Evolutionary conservation across 441 rosid species (phyloP), one percentile per base, ranked within the genome.

Genomic region (Aquilaria agallochum): DNA sequence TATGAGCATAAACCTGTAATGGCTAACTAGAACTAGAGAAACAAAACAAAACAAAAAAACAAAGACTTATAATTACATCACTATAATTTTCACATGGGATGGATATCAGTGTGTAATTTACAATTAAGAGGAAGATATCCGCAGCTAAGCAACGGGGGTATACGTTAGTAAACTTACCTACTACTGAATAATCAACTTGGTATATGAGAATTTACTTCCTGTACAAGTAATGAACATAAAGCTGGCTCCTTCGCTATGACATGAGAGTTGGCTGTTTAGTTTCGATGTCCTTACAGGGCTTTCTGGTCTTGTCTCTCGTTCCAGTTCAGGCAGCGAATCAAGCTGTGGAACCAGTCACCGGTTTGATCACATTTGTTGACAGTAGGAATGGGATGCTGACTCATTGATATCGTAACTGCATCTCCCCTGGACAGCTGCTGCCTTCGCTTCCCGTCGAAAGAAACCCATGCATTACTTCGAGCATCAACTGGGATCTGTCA

Each of bases 401-500:
- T 94, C 99, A 94, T 94, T 42, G 58, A 80, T 72, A 94, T 89
- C 58, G 83, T 75, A 63, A 94, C 91, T 6, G 95, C 89, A 79
- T 94, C 92, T 54, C 97, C 99, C 60, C 97, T 86, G 1, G 99
- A 94, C 46, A 94, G 96, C 69, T 94, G 97, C 65, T 91, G 99
- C 78, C 97, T 81, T 78, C 99, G 83, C 86, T 87, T 91, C 71
- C 99, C 99, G 67, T 94, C 96, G 57, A 90, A 94, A 20, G 99
- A 94, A 69, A 91, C 97, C 99, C 97, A 94, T 20, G 95, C 96
- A 70, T 87, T 94, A 70, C 96, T 94, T 73, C 99, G 81, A 59
- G 96, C 90, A 69, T 94, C 90, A 34, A 85, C 83, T 14, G 99
- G 97, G 63, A 94, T 94, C 99, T 94, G 82, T 68, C 61, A 55